Percentiles rank a stretch among this genome's conserved stretches.
These are phyloP conservation scores for Symbiodinium natans DNA, from an alignment of 73 alveolate species.

Conservation along the genomic window DNA sequence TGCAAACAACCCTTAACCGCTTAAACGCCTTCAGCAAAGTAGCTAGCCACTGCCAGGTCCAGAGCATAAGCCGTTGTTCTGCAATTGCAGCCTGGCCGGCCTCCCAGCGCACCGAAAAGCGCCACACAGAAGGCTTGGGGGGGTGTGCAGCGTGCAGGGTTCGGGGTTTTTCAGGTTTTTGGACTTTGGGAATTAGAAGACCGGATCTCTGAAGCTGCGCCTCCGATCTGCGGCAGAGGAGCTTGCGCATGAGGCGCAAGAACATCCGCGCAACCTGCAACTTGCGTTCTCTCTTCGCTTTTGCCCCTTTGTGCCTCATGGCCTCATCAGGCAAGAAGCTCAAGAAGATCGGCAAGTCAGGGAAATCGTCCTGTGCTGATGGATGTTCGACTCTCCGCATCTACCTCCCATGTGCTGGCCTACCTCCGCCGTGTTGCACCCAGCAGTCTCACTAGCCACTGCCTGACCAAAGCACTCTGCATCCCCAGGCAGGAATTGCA, in stretches of 20 bases:
- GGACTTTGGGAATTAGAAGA: no score
- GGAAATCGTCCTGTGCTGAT: neutral
- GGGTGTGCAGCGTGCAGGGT: neutral
- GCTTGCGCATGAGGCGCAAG: slow-evolving; percentile 60
- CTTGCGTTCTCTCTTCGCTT: neutral
- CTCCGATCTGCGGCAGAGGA: slow-evolving; percentile 67
- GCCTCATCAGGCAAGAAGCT: neutral
- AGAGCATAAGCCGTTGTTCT: slow-evolving; percentile 40
- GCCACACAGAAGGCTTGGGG: neutral
- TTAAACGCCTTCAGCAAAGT: no score
- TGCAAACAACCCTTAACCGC: no score
- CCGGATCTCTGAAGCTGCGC: neutral
- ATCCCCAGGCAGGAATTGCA: neutral
- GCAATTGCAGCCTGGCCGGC: neutral
- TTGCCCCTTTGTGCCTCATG: neutral
- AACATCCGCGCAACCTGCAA: slow-evolving; percentile 30
- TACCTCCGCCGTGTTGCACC: neutral
- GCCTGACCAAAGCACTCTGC: neutral
- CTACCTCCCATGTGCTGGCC: neutral
- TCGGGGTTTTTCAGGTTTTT: no score
- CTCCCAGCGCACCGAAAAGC: neutral
- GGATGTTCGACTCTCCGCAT: neutral
- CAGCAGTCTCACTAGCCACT: neutral
- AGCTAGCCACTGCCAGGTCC: slow-evolving; percentile 27
- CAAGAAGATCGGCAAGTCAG: neutral